Evolutionary conservation across 2,329 filamentous ascomycete species (phyloP).

Genomic region (Cercospora sp.): DNA sequence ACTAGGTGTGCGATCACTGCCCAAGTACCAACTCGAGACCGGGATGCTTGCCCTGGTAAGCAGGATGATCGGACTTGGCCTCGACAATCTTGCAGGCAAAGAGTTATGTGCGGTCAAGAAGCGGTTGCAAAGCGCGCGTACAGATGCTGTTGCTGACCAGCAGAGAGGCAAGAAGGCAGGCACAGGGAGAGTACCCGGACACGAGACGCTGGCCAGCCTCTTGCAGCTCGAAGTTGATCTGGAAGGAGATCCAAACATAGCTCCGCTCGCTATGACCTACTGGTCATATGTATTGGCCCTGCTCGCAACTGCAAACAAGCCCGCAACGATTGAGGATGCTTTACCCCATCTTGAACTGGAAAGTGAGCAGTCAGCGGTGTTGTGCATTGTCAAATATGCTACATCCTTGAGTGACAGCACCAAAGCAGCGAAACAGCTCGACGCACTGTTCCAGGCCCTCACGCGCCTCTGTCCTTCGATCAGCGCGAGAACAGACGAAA

Average conservation of each 20-base stretch:
- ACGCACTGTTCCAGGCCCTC: slow-evolving; percentile 64
- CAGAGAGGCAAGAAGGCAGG: background rate
- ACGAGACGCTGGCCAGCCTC: slow-evolving; percentile 58
- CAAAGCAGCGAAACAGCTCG: slow-evolving; percentile 66
- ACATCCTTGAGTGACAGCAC: slow-evolving; percentile 49
- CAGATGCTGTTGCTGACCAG: background rate
- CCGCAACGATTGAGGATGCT: slow-evolving; percentile 59
- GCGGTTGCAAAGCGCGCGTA: slow-evolving; percentile 51
- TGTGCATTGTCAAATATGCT: slow-evolving; percentile 55
- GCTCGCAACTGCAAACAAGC: slow-evolving; percentile 61
- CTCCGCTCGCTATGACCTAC: slow-evolving; percentile 61
- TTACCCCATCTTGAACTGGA: slow-evolving; percentile 57
- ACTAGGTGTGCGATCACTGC: slow-evolving; percentile 55
- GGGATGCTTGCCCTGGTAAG: slow-evolving; percentile 70
- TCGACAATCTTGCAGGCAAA: slow-evolving; percentile 68
- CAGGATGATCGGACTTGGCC: slow-evolving; percentile 63
- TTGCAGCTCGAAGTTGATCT: slow-evolving; percentile 58
- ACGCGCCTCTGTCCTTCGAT: slow-evolving; percentile 67
- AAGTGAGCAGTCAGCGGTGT: slow-evolving; percentile 58
- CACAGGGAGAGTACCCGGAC: slow-evolving; percentile 32
- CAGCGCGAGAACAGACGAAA: slow-evolving; percentile 61
- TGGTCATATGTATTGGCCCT: slow-evolving; percentile 67
- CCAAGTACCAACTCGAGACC: slow-evolving; percentile 68
- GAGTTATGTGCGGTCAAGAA: slow-evolving; percentile 67
- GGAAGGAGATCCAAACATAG: slow-evolving; percentile 38